Percentiles rank a stretch among this genome's conserved stretches.
These are phyloP conservation scores for Emiliania huxleyi DNA, from an alignment of 78 protist species.

Conservation along the genomic window DNA sequence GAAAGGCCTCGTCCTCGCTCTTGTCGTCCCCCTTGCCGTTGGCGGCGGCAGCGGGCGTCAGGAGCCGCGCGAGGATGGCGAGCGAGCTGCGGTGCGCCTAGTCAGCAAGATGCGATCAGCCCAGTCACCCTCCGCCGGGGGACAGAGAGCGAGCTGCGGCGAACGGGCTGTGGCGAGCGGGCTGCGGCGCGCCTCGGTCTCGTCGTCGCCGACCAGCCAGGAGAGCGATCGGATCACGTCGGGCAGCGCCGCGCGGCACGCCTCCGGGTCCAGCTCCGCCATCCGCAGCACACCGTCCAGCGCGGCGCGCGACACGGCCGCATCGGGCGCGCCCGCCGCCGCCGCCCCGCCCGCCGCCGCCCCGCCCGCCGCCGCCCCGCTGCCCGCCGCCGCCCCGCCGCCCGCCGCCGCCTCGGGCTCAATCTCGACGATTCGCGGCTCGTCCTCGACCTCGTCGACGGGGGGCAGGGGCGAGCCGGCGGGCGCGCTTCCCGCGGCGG, in stretches of 20 bases:
- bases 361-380: background rate
- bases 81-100: too few relatives aligned
- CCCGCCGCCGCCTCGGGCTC: background rate
- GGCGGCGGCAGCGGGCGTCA: background rate
- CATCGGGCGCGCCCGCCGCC: too few relatives aligned
- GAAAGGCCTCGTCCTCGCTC: background rate
- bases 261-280: background rate
- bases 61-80: background rate
- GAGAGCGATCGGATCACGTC: background rate
- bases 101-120: too few relatives aligned
- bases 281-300: background rate
- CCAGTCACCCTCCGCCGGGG: too few relatives aligned
- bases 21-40: background rate
- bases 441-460: too few relatives aligned
- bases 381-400: background rate
- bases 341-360: background rate
- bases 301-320: background rate
- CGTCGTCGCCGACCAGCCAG: background rate
- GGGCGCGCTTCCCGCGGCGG: too few relatives aligned
- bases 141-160: too few relatives aligned
- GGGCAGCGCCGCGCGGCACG: background rate
- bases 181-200: background rate
- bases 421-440: too few relatives aligned
- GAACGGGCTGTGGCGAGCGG: too few relatives aligned
- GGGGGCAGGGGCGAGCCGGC: too few relatives aligned